Percentiles rank a stretch among this genome's conserved stretches.
Evolutionary conservation across 257 asterid species (phyloP).

Genomic region (Lantana camara): DNA sequence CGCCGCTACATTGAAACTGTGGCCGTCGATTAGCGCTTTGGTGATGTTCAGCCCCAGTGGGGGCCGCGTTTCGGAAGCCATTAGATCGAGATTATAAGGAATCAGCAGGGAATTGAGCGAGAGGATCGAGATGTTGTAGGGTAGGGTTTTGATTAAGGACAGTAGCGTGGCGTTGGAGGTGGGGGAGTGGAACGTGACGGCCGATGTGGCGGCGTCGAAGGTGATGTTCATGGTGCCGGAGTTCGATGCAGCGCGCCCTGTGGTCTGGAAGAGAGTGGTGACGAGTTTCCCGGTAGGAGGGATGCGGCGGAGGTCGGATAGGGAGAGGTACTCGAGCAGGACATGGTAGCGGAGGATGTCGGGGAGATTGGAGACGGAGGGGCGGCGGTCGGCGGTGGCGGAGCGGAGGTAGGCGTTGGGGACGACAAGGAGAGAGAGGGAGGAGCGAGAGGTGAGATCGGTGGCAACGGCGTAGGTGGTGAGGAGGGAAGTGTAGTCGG

Average conservation of each 20-base stretch:
- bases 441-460: slow-evolving; percentile 60
- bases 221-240: slow-evolving; percentile 76
- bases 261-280: slow-evolving; percentile 72
- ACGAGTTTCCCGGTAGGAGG: slow-evolving; percentile 64
- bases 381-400: slow-evolving; percentile 27
- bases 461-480: slow-evolving; percentile 67
- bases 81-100: slow-evolving; percentile 63
- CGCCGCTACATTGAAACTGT: slow-evolving; percentile 82
- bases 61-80: slow-evolving; percentile 87
- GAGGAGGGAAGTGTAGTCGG: slow-evolving; percentile 63
- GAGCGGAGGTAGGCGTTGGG: slow-evolving; percentile 61
- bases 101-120: slow-evolving; percentile 51
- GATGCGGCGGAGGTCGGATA: slow-evolving; percentile 57
- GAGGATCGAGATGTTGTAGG: slow-evolving; percentile 58
- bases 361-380: slow-evolving; percentile 51
- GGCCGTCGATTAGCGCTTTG: slow-evolving; percentile 73
- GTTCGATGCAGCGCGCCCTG: slow-evolving; percentile 65
- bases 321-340: slow-evolving; percentile 69
- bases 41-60: slow-evolving; percentile 82
- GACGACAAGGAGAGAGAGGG: slow-evolving; percentile 67
- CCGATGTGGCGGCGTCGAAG: slow-evolving; percentile 36
- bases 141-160: slow-evolving; percentile 50
- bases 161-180: slow-evolving; percentile 73
- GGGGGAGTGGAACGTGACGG: slow-evolving; percentile 55
- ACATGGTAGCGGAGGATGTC: slow-evolving; percentile 87